These are phyloP conservation scores for Hypoxylon rubiginosum DNA, from an alignment of 2,329 filamentous ascomycete species.

Conservation along the genomic window DNA sequence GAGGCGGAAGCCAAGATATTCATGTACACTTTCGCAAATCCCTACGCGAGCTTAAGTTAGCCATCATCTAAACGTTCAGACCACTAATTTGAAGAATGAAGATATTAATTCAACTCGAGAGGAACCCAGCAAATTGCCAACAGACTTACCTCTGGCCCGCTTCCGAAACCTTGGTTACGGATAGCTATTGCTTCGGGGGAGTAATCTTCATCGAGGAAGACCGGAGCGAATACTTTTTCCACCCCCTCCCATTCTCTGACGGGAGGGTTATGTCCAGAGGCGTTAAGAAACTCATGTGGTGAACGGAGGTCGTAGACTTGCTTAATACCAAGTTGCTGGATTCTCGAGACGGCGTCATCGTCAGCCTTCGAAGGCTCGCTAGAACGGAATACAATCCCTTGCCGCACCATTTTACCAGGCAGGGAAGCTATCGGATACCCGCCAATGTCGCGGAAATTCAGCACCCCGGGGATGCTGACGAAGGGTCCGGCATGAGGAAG, in stretches of 20 bases:
- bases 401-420: conserved; percentile 59
- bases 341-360: conserved; percentile 62
- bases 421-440: conserved; percentile 62
- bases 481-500: conserved; percentile 58
- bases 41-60: conserved; percentile 24
- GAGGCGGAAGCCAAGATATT: conserved; percentile 35
- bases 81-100: not conserved
- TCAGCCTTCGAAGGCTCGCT: conserved; percentile 73
- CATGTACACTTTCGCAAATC: conserved; percentile 36
- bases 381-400: conserved; percentile 72
- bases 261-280: conserved; percentile 48
- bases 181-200: conserved; percentile 67
- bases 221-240: conserved; percentile 67
- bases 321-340: conserved; percentile 69
- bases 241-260: conserved; percentile 63
- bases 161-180: conserved; percentile 66
- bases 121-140: conserved; percentile 1
- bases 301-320: conserved; percentile 52
- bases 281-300: conserved; percentile 67
- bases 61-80: not conserved
- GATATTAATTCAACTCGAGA: not conserved
- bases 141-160: conserved; percentile 54
- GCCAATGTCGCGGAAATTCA: conserved; percentile 76
- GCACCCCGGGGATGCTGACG: conserved; percentile 66
- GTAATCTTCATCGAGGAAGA: conserved; percentile 69